Base-by-base conservation (phyloP, 192 early-diverging fungal genomes). In the Geranomyces variabilis region DNA sequence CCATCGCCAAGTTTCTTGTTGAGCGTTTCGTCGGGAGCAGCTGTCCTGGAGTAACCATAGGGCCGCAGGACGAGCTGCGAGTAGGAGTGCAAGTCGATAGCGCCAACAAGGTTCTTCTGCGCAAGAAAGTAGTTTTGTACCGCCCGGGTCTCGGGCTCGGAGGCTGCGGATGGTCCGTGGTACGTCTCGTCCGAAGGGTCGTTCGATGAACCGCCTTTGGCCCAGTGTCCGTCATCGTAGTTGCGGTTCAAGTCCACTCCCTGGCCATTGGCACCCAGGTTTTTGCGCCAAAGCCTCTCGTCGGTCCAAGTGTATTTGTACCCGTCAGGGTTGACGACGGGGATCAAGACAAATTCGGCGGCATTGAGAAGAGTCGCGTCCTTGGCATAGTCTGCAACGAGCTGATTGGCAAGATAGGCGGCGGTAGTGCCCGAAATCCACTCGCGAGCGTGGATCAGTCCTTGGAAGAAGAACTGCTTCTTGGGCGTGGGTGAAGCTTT, bases 221-320 rank as follows among this genome's bases (percentile, higher is more conserved):
- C 79, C 81, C 85, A 84, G 60, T 86, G 81, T 43, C 78, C 83
- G 41, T 77, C 74, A 74, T 55, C 51, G 15, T 55, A 55, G 51
- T 55, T 55, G 3, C 51, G 67, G 58, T 60, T 60, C 51, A 55
- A 28, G 15, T 55, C 51, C 26, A 55, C 51, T 3, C 51, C 77
- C 10, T 45, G 12, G 71, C 67, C 67, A 49, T 69, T 70, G 57
- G 78, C 53, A 28, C 86, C 69, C 31, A 83, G 72, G 77, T 84
- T 88, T 75, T 88, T 88, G 45, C 86, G 77, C 86, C 86, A 88
- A 41, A 86, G 74, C 29, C 84, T 72, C 59, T 77, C 75, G 36
- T 10, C 36, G 64, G 22, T 66, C 45, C 26, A 26, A 10, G 83
- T 79, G 71, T 84, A 82, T 17, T 77, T 75, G 67, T 86, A 86